Percentiles rank a stretch among this genome's conserved stretches.
phyloP scores from a whole-genome alignment of 75 land plant genomes.

The Azolla pinnata region DNA sequence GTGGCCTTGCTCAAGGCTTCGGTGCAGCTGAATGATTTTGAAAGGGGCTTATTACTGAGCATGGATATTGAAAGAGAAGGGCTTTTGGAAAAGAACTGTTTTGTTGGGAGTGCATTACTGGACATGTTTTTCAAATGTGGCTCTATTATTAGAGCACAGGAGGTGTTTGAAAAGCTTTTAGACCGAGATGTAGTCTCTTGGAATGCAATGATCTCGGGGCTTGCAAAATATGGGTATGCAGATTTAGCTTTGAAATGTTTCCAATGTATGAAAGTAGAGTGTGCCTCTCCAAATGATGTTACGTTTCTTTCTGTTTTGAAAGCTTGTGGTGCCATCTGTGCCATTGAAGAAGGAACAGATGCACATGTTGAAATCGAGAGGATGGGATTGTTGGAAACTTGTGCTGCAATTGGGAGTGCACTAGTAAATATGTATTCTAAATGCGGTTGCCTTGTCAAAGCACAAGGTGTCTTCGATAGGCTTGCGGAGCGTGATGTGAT shows the following conservation, averaged over 20 bases:
- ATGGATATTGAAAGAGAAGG: neutral
- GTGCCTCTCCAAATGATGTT: slow-evolving; percentile 25
- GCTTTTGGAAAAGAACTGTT: slow-evolving; percentile 17
- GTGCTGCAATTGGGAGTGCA: slow-evolving; percentile 40
- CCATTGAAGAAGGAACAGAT: slow-evolving; percentile 9
- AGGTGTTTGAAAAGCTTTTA: slow-evolving; percentile 10
- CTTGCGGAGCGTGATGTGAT: slow-evolving; percentile 45
- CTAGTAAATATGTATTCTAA: slow-evolving; percentile 34
- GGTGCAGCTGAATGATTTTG: neutral
- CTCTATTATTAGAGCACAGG: neutral
- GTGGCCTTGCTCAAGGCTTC: slow-evolving; percentile 11
- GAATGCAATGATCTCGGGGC: slow-evolving; percentile 39
- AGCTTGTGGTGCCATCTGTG: slow-evolving; percentile 24
- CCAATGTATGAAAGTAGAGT: slow-evolving; percentile 17
- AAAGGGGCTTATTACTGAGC: slow-evolving; percentile 1
- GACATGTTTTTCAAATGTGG: slow-evolving; percentile 55
- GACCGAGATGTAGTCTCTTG: slow-evolving; percentile 33
- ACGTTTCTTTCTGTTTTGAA: slow-evolving; percentile 46
- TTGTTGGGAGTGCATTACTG: slow-evolving; percentile 33
- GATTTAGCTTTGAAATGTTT: slow-evolving; percentile 18
- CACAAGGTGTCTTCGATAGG: slow-evolving; percentile 39
- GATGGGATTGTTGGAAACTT: slow-evolving; percentile 25
- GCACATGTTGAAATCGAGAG: slow-evolving; percentile 34
- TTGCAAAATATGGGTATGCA: slow-evolving; percentile 12
- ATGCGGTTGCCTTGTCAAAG: slow-evolving; percentile 23